Percentiles rank a stretch among this genome's conserved stretches.
phyloP scores from a whole-genome alignment of 139 green algal species.

The Chlorella sp. region DNA sequence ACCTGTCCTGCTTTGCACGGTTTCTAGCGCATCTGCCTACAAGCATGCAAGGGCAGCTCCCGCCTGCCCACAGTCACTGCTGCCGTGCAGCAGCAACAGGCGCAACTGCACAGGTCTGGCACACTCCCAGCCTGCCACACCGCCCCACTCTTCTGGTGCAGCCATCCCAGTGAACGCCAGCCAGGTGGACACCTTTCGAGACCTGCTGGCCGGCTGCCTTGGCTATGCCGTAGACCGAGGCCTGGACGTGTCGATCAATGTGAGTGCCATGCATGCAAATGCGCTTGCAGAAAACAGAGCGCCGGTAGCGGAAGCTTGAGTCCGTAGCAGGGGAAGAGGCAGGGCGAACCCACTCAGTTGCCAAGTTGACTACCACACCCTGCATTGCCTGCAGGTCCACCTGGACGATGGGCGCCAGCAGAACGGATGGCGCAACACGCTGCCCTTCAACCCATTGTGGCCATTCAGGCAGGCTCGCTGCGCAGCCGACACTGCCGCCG shows the following conservation, averaged over 20 bases:
- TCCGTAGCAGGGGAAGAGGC: too few relatives aligned
- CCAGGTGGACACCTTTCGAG: not conserved
- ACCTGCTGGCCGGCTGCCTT: conserved; percentile 16
- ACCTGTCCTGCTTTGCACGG: not conserved
- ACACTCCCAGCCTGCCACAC: too few relatives aligned
- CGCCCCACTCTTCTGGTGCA: not conserved
- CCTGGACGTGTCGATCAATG: conserved; percentile 18
- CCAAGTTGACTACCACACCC: too few relatives aligned
- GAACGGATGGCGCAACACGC: conserved; percentile 40
- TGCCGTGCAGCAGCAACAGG: too few relatives aligned
- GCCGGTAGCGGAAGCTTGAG: too few relatives aligned
- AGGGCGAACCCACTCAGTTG: too few relatives aligned
- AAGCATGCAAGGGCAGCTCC: too few relatives aligned
- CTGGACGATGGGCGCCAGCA: not conserved
- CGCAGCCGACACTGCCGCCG: too few relatives aligned
- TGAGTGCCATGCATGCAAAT: not conserved
- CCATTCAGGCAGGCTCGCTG: not conserved
- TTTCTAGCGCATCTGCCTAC: too few relatives aligned
- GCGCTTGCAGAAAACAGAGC: too few relatives aligned
- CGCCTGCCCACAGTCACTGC: too few relatives aligned
- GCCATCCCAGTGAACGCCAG: conserved; percentile 5
- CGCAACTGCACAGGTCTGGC: too few relatives aligned
- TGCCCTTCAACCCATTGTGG: conserved; percentile 23
- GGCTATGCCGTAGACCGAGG: not conserved
- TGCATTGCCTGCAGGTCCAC: not conserved